Base-by-base conservation (phyloP, 2,329 filamentous ascomycete genomes). In the Botrytis medusae region DNA sequence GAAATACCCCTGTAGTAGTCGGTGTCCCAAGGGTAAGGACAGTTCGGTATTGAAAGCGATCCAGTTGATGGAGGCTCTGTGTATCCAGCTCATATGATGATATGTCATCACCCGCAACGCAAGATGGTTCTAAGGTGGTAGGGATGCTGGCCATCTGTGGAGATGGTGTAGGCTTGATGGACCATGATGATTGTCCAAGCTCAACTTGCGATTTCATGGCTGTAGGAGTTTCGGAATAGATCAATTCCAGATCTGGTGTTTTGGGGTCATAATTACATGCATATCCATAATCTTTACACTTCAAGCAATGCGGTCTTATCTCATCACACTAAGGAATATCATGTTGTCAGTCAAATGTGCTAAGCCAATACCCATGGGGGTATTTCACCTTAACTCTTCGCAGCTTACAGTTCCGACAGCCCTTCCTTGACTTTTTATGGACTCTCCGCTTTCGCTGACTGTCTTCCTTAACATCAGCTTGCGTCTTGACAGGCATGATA, bases 391-490 rank as follows among this genome's bases (percentile, higher is more conserved):
- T 89, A 63, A 88, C 83, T 72, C 84, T 82, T 44, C 87, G 82
- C 20, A 88, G 77, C 76, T 88, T 89, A 78, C 88, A 89, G 75
- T 89, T 89, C 2, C 83, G 84, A 75, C 87, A 89, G 2, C 87
- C 87, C 18, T 82, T 81, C n/a, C 86, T 82, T 2, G 86, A 89
- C 76, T 89, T 89, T 42, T 82, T 85, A 75, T 89, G 87, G 34
- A 77, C 71, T 67, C 75, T 75, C 25, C 78, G 75, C 72, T 75
- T 77, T 25, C 76, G 74, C 37, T 64, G 44, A 18, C 4, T 42
- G 1, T 59, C 62, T 60, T 68, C 51, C n/a, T 22, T 22, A 61
- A 10, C 20, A n/a, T n/a, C 20, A 20, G 37, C 8, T 61, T 46
- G 40, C 18, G 10, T 22, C 34, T 40, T 51, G 32, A 7, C 37